Evolutionary conservation across 129 eudicot species (phyloP).

Genomic region (Mikania micrantha): DNA sequence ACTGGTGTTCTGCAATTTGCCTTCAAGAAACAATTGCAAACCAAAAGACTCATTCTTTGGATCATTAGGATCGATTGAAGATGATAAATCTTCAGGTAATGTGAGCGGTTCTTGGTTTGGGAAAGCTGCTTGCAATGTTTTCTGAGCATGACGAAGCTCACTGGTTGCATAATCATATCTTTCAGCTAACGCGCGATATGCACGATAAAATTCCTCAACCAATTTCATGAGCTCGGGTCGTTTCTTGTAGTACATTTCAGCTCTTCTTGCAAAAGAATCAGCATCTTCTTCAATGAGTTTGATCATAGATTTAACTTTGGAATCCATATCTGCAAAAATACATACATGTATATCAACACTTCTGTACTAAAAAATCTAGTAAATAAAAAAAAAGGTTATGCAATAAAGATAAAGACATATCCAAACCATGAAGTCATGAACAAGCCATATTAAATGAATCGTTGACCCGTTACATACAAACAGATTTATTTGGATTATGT

Average conservation of each 20-base stretch:
- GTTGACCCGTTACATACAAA: neutral
- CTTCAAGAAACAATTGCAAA: conserved; percentile 16
- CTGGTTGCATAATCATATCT: conserved; percentile 87
- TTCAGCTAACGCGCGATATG: conserved; percentile 96
- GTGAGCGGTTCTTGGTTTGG: conserved; percentile 63
- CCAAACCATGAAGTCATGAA: too few relatives aligned
- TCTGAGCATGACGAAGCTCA: conserved; percentile 89
- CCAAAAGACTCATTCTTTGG: conserved; percentile 6
- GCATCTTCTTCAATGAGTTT: conserved; percentile 97
- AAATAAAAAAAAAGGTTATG: too few relatives aligned
- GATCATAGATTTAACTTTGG: conserved; percentile 88
- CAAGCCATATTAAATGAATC: too few relatives aligned
- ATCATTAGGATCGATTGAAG: conserved; percentile 31
- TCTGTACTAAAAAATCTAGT: neutral
- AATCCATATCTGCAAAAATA: conserved; percentile 31
- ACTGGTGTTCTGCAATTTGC: conserved; percentile 22
- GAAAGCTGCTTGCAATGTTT: conserved; percentile 78
- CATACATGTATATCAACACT: neutral
- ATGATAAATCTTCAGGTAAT: conserved; percentile 49
- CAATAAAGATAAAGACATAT: too few relatives aligned
- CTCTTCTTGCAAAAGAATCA: conserved; percentile 96
- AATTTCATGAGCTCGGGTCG: conserved; percentile 93
- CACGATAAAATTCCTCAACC: conserved; percentile 91
- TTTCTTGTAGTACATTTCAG: conserved; percentile 95
- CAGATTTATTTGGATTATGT: neutral